A percentile compares a stretch with the other conserved stretches of the same genome.
These are phyloP conservation scores for Porphyrellus cyaneotinctus DNA, from an alignment of 768 basidiomycete species.

Conservation along the genomic window DNA sequence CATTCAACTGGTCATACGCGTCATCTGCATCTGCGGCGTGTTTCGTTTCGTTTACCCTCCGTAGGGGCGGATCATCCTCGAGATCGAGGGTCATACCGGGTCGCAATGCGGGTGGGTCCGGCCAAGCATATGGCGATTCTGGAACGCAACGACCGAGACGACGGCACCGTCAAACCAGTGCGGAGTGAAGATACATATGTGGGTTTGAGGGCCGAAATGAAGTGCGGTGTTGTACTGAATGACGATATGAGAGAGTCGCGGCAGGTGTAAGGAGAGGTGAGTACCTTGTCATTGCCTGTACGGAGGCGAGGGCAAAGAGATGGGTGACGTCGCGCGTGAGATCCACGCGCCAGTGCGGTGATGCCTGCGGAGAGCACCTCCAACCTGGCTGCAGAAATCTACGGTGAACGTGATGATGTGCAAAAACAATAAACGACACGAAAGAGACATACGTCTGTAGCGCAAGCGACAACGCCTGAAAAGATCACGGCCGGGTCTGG, in stretches of 20 bases:
- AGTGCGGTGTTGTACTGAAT: constrained; percentile 43
- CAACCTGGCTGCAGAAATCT: constrained; percentile 62
- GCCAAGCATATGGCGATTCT: constrained; percentile 65
- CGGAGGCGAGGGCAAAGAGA: constrained; percentile 66
- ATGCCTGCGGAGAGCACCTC: constrained; percentile 74
- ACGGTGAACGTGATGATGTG: background rate
- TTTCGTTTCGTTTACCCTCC: constrained; percentile 22
- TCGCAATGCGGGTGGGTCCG: constrained; percentile 54
- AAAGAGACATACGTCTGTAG: constrained; percentile 50
- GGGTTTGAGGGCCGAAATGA: constrained; percentile 54
- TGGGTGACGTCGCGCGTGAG: constrained; percentile 87
- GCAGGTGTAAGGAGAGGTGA: too few relatives aligned
- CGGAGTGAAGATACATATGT: constrained; percentile 71
- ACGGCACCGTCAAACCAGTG: constrained; percentile 90
- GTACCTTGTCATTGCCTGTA: constrained; percentile 42
- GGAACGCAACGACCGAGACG: constrained; percentile 51
- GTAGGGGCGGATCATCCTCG: constrained; percentile 14
- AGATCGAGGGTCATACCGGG: constrained; percentile 17
- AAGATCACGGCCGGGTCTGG: constrained; percentile 76
- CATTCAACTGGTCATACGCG: too few relatives aligned
- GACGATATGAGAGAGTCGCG: background rate
- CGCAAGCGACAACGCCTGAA: constrained; percentile 75
- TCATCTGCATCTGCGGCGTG: constrained; percentile 23
- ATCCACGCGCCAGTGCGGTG: constrained; percentile 60
- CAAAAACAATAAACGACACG: background rate